phyloP scores from a whole-genome alignment of 345 rosid genomes.

The Eucalyptus cloeziana region DNA sequence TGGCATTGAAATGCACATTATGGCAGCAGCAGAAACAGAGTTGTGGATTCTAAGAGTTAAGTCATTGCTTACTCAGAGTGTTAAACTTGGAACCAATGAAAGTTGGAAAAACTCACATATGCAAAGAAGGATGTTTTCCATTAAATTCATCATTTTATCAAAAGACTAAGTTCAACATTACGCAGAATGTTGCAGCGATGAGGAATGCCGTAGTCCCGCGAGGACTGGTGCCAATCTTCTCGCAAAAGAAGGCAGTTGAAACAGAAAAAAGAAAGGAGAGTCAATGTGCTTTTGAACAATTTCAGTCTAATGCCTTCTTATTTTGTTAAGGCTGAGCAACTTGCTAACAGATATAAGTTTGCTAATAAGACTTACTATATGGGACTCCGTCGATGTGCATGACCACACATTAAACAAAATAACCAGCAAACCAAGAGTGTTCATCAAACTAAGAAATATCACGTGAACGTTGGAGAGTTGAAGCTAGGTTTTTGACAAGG shows the following conservation, averaged over 20 bases:
- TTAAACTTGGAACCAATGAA: background rate
- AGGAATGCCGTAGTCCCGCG: rapidly evolving
- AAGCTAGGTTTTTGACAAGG: background rate
- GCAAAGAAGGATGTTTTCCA: background rate
- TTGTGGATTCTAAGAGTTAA: background rate
- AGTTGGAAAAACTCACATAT: background rate
- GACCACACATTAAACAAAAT: background rate
- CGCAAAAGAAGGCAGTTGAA: background rate
- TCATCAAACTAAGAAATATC: background rate
- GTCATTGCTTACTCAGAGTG: background rate
- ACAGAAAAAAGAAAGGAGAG: background rate
- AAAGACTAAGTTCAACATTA: background rate
- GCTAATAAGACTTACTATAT: background rate
- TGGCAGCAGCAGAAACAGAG: background rate
- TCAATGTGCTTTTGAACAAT: background rate
- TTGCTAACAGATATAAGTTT: background rate
- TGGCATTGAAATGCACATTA: background rate
- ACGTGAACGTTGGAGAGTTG: background rate
- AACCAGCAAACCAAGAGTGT: background rate
- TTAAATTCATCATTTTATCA: background rate
- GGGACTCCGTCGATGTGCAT: background rate
- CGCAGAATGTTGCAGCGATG: background rate
- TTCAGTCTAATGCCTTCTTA: background rate
- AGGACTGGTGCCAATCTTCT: background rate
- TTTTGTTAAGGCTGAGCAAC: background rate